Base-by-base conservation (phyloP, 2,329 filamentous ascomycete species). In the Phyllosticta ampelicida region DNA sequence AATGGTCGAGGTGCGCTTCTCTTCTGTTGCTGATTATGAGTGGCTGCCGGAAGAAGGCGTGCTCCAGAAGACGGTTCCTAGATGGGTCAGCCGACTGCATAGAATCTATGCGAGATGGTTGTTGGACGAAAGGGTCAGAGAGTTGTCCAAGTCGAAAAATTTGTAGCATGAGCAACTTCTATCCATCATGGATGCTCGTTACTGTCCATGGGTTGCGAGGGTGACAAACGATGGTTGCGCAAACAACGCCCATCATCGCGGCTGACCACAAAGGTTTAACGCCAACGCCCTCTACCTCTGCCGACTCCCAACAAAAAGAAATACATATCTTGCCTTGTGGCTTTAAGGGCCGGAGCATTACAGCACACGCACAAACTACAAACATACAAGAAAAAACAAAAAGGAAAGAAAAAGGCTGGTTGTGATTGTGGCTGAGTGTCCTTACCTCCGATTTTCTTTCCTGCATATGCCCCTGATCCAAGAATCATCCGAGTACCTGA, bases 1-100 rank as follows among this genome's bases (percentile, higher is more conserved):
- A 23, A 23, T 54, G 51, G 51, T 58, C n/a, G 56, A 58, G 52
- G 51, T 58, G 20, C 19, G 56, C 18, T 58, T 54, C 19, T 51
- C 16, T 13, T 36, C 44, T 44, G 56, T 51, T 8, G 51, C 54
- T 5, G 56, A 58, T 48, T 58, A 58, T 28, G 56, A 58, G 56
- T 19, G 44, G 9, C n/a, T 58, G 8, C 23, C n/a, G 3, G 51
- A 54, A 4, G 56, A 58, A 26, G 56, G 56, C 13, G 18, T 51
- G 3, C 8, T 20, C 18, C 56, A 58, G 51, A 58, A 58, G 36
- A 58, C 52, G 44, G 51, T 58, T 19, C 56, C 56, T 5, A 28
- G 23, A 18, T 58, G 56, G 56, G 44, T 20, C 1, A 23, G 21
- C 16, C 19, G 56, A 19, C 48, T 58, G 11, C 56, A 58, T n/a